Evolutionary conservation across 495 filamentous ascomycete species (phyloP).

Genomic region (Talaromyces wortmannii): DNA sequence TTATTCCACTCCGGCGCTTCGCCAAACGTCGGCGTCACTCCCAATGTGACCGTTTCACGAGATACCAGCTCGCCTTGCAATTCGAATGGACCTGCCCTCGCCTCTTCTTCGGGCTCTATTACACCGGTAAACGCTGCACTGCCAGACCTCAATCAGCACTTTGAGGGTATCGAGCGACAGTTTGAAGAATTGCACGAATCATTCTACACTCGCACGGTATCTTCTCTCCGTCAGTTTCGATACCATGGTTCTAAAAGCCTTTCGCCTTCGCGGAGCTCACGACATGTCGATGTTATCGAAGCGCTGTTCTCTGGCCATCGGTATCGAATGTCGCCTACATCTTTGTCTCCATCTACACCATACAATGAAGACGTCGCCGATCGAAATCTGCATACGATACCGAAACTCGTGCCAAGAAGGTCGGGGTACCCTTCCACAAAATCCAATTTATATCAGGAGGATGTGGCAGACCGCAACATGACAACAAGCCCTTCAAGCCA

Average conservation of each 20-base stretch:
- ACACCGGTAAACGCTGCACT: conserved; percentile 5
- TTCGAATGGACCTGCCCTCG: background rate
- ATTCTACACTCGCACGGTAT: conserved; percentile 19
- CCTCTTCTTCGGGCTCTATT: background rate
- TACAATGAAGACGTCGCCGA: conserved; percentile 44
- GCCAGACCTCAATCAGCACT: conserved; percentile 21
- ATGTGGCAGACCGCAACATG: conserved; percentile 39
- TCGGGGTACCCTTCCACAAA: conserved; percentile 18
- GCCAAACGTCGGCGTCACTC: conserved; percentile 13
- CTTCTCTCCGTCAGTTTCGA: conserved; percentile 16
- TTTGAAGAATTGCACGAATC: conserved; percentile 33
- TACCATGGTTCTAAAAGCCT: conserved; percentile 9
- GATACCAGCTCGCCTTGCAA: background rate
- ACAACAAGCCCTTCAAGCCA: conserved; percentile 8
- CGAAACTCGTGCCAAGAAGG: background rate
- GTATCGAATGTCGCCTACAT: conserved; percentile 14
- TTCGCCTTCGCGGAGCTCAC: conserved; percentile 8
- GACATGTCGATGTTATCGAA: conserved; percentile 37
- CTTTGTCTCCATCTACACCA: conserved; percentile 24
- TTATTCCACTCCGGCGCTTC: conserved; percentile 27
- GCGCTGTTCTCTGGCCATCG: conserved; percentile 26
- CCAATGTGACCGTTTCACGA: background rate
- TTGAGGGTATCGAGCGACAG: conserved; percentile 32
- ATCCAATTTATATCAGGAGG: conserved; percentile 32
- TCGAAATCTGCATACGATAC: conserved; percentile 30